Evolutionary conservation across 2,329 filamentous ascomycete genomes (phyloP).

Genomic region (Paramyrothecium sp.): DNA sequence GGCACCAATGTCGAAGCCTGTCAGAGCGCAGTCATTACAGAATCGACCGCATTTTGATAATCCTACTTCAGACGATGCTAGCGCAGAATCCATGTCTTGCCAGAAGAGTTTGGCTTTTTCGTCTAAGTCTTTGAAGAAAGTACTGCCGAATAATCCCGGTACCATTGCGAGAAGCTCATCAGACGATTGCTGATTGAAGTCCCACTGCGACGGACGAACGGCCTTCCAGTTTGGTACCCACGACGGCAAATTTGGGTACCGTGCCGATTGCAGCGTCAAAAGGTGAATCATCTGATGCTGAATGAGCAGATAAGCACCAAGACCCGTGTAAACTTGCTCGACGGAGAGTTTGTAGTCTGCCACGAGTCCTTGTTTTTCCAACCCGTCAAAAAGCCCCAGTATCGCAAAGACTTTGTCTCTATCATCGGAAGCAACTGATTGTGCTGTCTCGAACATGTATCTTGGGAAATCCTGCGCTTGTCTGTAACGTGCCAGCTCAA

Average conservation of each 20-base stretch:
- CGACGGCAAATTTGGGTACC: not conserved
- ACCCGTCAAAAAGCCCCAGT: not conserved
- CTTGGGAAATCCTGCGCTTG: not conserved
- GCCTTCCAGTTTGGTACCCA: not conserved
- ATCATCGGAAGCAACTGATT: not conserved
- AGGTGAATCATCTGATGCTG: not conserved
- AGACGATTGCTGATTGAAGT: not conserved
- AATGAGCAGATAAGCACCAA: not conserved
- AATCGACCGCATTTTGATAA: no score
- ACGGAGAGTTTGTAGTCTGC: not conserved
- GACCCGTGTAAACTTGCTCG: not conserved
- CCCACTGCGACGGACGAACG: not conserved
- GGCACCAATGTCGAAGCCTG: not conserved
- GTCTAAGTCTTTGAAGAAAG: no score
- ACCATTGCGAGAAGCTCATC: not conserved
- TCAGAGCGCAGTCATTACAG: not conserved
- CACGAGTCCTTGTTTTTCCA: not conserved
- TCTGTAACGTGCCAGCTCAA: not conserved
- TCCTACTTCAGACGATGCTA: no score
- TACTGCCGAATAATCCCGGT: no score
- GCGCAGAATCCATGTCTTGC: no score
- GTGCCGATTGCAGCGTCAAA: not conserved
- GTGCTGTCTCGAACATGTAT: not conserved
- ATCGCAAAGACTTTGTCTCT: not conserved
- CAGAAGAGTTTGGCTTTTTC: no score